These are phyloP conservation scores for Trypanosoma brucei DNA, from an alignment of 208 protist genomes.

Conservation along the genomic window DNA sequence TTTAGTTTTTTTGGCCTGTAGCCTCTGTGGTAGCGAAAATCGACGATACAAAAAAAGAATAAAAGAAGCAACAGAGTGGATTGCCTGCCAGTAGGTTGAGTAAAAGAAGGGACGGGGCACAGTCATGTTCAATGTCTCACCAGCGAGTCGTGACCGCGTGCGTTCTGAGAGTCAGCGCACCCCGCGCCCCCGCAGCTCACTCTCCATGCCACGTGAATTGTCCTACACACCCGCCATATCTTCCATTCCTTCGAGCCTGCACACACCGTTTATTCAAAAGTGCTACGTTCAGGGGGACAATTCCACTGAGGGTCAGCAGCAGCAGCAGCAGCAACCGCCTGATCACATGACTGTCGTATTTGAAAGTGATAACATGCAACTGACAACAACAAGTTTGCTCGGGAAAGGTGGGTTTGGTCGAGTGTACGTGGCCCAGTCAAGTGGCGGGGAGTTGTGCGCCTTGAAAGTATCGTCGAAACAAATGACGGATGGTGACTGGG, in stretches of 20 bases:
- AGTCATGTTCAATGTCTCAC: too few relatives aligned
- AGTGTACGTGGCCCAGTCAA: slow-evolving; percentile 69
- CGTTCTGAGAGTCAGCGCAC: not conserved
- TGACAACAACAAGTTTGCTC: slow-evolving; percentile 63
- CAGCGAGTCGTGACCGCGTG: too few relatives aligned
- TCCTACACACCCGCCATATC: slow-evolving; percentile 69
- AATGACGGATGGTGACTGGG: slow-evolving; percentile 79
- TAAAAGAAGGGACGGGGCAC: too few relatives aligned
- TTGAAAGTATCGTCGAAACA: slow-evolving; percentile 83
- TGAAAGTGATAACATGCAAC: slow-evolving; percentile 57
- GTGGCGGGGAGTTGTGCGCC: slow-evolving; percentile 71
- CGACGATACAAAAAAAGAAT: too few relatives aligned
- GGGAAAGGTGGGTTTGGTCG: slow-evolving; percentile 86
- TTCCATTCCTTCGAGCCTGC: slow-evolving; percentile 48
- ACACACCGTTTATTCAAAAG: slow-evolving; percentile 71
- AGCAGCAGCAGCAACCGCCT: slow-evolving; percentile 51
- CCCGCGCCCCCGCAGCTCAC: slow-evolving; percentile 17
- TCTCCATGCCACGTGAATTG: slow-evolving; percentile 68
- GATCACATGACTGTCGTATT: slow-evolving; percentile 73
- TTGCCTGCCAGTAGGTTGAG: too few relatives aligned
- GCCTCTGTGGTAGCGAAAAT: too few relatives aligned
- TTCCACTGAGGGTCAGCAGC: slow-evolving; percentile 6
- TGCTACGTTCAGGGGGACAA: slow-evolving; percentile 30
- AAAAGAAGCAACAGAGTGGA: too few relatives aligned
- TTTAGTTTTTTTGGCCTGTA: too few relatives aligned